Evolutionary conservation across 2,329 filamentous ascomycete genomes (phyloP), one percentile per base, ranked within the genome.

Genomic region (Cordyceps farinosa): DNA sequence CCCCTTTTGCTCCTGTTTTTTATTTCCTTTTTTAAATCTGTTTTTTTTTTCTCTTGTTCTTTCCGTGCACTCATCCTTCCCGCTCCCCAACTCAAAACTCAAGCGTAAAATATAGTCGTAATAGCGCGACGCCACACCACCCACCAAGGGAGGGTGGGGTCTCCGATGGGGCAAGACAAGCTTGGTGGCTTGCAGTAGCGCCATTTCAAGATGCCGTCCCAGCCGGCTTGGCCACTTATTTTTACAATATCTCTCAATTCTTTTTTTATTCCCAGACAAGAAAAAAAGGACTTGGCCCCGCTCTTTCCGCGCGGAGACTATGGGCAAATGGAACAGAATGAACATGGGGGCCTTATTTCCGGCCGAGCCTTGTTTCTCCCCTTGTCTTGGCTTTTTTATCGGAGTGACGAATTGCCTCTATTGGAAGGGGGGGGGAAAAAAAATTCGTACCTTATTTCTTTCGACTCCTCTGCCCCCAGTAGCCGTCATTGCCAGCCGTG

Each of bases 161-260:
- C n/a, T 34, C 42, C 42, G 52, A 56, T 56, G 60, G 60, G 60
- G 60, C 53, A 42, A 56, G 40, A 62, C 52, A 62, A 56, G 60
- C 60, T 62, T 62, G 32, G 58, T 67, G 65, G 63, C 61, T 60
- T 66, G 63, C 62, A 54, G 62, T 69, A 68, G 70, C 72, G 70
- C 69, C 67, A 69, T 69, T 69, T 66, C 63, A 65, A 74, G 72
- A 74, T 77, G 75, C 75, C 75, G 75, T 76, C 66, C 67, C 67
- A 76, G 69, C 75, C 75, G 75, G 73, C 74, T 76, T 76, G 73
- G 73, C 73, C 27, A n/a, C 42, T 47, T 47, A 29, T n/a, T 13
- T 32, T 32, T 52, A 22, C 22, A 22, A 22, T 36, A 9, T 42
- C 30, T 30, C 50, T 32, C 27, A 6, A 34, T 40, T n/a, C 29